Evolutionary conservation across 331 rosid species (phyloP).

Genomic region (Phaseolus coccineus): DNA sequence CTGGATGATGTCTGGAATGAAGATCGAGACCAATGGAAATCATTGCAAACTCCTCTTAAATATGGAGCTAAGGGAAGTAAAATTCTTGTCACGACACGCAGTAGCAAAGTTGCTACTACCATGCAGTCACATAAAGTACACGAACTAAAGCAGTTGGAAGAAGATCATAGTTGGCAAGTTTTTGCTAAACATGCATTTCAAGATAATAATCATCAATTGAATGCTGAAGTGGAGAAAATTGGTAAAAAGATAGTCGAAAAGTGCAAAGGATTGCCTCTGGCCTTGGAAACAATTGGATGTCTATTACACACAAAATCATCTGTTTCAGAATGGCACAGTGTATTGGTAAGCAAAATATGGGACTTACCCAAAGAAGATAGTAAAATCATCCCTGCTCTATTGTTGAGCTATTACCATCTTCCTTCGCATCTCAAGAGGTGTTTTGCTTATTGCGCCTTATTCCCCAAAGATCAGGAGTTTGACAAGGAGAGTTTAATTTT

Average conservation of each 20-base stretch:
- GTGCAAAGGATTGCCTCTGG: slow-evolving; percentile 4
- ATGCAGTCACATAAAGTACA: background rate
- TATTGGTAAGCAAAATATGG: background rate
- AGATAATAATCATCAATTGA: background rate
- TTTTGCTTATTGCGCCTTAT: background rate
- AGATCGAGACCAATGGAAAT: background rate
- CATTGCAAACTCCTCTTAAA: background rate
- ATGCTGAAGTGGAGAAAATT: background rate
- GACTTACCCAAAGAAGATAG: background rate
- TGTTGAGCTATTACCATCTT: background rate
- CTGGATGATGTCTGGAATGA: background rate
- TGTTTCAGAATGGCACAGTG: background rate
- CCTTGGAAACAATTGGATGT: background rate
- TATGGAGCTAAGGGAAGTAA: slow-evolving; percentile 15
- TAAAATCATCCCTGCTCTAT: background rate
- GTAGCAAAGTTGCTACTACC: background rate
- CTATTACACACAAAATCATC: background rate
- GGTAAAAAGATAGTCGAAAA: background rate
- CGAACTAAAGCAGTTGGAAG: background rate
- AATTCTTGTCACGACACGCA: slow-evolving; percentile 32
- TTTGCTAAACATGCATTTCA: slow-evolving; percentile 3
- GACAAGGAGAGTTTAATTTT: background rate
- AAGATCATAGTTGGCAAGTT: slow-evolving; percentile 17
- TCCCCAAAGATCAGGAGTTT: background rate
- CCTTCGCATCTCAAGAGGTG: background rate